Conservation (phyloP, 805 yeast genomes). For the Isabelozyma gotoi region DNA sequence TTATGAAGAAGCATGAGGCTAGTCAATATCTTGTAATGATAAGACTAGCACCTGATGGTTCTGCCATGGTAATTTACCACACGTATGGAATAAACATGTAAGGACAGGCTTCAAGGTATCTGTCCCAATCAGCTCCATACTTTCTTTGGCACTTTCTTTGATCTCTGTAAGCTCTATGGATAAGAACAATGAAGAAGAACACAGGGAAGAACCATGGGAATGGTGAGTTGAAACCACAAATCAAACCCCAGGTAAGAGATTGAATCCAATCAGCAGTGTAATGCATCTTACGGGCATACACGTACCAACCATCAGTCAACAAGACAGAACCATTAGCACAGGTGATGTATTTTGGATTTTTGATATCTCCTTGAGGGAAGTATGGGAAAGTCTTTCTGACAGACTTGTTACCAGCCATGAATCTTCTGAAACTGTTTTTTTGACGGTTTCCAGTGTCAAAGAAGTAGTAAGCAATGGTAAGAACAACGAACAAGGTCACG, state of each 20-base stretch:
- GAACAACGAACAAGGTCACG: conserved; percentile 50
- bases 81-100: conserved; percentile 89
- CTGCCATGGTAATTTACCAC: conserved; percentile 43
- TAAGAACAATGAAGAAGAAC: conserved; percentile 82
- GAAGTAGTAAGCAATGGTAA: conserved; percentile 79
- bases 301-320: conserved; percentile 93
- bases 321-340: conserved; percentile 84
- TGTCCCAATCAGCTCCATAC: conserved; percentile 94
- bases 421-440: conserved; percentile 87
- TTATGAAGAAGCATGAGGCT: too few species aligned
- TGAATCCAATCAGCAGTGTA: conserved; percentile 94
- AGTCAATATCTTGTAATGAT: too few species aligned
- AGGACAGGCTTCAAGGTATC: conserved; percentile 84
- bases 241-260: conserved; percentile 86
- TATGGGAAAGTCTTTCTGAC: conserved; percentile 91
- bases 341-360: conserved; percentile 79
- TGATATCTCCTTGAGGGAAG: conserved; percentile 78
- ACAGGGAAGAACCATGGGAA: conserved; percentile 96
- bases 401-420: conserved; percentile 73
- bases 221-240: conserved; percentile 83
- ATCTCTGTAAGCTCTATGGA: conserved; percentile 90
- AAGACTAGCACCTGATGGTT: too few species aligned
- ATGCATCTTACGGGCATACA: conserved; percentile 88
- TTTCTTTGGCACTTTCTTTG: conserved; percentile 78
- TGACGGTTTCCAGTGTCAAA: conserved; percentile 95